Evolutionary conservation across 2,329 filamentous ascomycete species (phyloP), one percentile per base, ranked within the genome.

Genomic region (Paraphoma chrysanthemicola): DNA sequence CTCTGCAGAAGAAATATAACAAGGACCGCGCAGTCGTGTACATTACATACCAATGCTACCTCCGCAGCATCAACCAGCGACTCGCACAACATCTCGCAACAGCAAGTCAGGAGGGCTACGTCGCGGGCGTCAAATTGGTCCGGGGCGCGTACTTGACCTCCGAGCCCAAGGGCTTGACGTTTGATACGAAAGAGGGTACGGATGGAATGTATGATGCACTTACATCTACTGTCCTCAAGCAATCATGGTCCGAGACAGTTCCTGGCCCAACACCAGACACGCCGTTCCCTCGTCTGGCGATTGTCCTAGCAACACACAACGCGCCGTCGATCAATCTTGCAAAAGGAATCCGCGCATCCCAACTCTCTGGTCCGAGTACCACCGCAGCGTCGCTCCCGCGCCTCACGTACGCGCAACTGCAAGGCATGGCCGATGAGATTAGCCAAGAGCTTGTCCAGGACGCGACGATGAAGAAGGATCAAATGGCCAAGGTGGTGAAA

Each of bases 341-440:
- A 1, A 80, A 82, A 53, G 67, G 74, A 6, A 76, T 86, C 9
- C 82, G 83, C 49, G 78, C 80, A 44, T 63, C 77, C 17, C 83
- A 85, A 48, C 63, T 29, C 42, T 44, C 48, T 12, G 9, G 4
- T 17, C 14, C 41, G 9, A 7, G 69, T 4, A 70, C 76, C 41
- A 58, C 81, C 58, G 3, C 33, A 41, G 50, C 60, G 16, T 42
- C 57, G 1, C 64, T 74, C 1, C 71, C 71, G 0, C 60, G 66
- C 2, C 76, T 86, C 9, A 77, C 79, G 0, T 93, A 92, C 74
- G 90, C 90, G 2, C 93, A 97, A 79, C 85, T 97, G 1, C 90
- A 94, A 80, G 93, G 94, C 41, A 98, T 98, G 94, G 94, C 94
- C 1, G 94, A 98, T 67, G 93, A 97, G 73, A 88, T 98, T 50